These are phyloP conservation scores for Podaxis carcinomalis DNA, from an alignment of 768 basidiomycete genomes.

Conservation along the genomic window DNA sequence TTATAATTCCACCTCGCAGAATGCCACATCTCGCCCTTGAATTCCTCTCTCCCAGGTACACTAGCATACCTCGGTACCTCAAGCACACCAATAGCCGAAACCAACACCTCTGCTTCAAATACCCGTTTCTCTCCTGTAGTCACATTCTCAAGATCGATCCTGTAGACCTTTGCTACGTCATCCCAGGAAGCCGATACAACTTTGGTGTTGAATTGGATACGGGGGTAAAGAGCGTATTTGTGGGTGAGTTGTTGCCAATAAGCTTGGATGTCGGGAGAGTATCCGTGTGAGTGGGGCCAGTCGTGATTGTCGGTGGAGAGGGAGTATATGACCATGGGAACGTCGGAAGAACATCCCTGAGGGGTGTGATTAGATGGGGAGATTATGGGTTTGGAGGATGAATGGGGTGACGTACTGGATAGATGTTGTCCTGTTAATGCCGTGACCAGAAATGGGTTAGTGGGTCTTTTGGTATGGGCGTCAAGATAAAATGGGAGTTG, in stretches of 20 bases:
- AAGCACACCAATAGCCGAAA: constrained; percentile 47
- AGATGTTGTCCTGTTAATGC: constrained; percentile 28
- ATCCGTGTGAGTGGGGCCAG: constrained; percentile 39
- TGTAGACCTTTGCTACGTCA: constrained; percentile 29
- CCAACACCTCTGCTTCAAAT: constrained; percentile 39
- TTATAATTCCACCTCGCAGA: constrained; percentile 44
- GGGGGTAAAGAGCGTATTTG: constrained; percentile 37
- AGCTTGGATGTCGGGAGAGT: constrained; percentile 35
- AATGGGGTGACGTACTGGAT: constrained; percentile 21
- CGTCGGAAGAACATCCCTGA: constrained; percentile 43
- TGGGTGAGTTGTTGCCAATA: constrained; percentile 38
- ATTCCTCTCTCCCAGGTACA: constrained; percentile 30
- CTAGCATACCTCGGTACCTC: constrained; percentile 37
- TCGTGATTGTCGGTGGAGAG: constrained; percentile 45
- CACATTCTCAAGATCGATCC: constrained; percentile 30
- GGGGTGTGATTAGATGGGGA: background rate
- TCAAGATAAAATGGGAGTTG: background rate
- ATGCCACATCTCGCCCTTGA: constrained; percentile 50
- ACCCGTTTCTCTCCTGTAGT: constrained; percentile 23
- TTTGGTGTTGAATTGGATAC: constrained; percentile 38
- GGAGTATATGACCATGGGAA: constrained; percentile 38
- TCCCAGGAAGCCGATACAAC: constrained; percentile 47
- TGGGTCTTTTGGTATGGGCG: background rate
- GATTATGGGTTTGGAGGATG: background rate
- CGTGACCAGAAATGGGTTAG: background rate